These are phyloP conservation scores for Sporothrix pseudoabietina DNA, from an alignment of 2,329 filamentous ascomycete species.

Conservation along the genomic window DNA sequence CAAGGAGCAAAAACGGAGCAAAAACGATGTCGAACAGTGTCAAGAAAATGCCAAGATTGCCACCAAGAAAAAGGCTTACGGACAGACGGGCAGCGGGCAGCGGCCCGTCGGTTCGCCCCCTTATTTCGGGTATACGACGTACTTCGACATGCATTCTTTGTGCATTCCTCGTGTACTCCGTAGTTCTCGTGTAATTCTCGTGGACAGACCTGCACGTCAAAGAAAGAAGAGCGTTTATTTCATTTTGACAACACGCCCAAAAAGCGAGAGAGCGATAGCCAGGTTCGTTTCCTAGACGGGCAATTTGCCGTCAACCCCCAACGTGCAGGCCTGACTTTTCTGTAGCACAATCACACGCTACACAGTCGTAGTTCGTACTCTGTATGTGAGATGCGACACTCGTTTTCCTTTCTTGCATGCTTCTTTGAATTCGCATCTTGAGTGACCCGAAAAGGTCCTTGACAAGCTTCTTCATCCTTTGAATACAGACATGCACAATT, in stretches of 20 bases:
- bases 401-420: neutral
- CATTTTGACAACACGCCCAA: neutral
- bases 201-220: neutral
- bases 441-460: neutral
- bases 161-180: neutral
- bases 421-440: neutral
- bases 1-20: neutral
- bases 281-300: constrained; percentile 11
- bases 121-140: neutral
- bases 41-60: neutral
- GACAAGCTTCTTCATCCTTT: constrained; percentile 14
- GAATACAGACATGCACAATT: neutral
- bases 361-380: neutral
- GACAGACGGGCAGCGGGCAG: neutral
- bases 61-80: neutral
- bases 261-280: constrained; percentile 5
- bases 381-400: neutral
- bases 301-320: constrained; percentile 1
- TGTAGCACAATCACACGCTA: neutral
- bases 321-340: neutral
- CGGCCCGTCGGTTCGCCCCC: neutral
- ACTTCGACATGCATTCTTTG: constrained; percentile 2
- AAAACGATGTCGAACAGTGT: neutral
- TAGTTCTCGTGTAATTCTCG: neutral
- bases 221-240: neutral